Percentiles rank a stretch among this genome's conserved stretches.
Conservation (phyloP, 176 grass and related monocot genomes). For the Panicum miliaceum region DNA sequence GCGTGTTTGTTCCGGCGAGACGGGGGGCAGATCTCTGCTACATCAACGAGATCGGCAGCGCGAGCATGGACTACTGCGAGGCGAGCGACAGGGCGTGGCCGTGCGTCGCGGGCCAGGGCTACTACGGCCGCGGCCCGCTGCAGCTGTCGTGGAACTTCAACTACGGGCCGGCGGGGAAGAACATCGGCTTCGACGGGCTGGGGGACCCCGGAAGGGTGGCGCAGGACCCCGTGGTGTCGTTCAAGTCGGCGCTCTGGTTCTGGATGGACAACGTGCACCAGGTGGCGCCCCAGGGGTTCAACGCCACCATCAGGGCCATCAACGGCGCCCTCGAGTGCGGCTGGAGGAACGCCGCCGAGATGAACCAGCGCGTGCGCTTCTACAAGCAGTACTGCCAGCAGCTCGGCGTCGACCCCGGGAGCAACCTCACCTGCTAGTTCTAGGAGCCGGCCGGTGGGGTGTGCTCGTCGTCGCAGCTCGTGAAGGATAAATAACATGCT, state of each 20-base stretch:
- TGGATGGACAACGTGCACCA: slow-evolving; percentile 74
- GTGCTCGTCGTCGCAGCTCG: neutral
- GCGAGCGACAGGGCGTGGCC: neutral
- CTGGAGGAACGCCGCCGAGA: slow-evolving; percentile 30
- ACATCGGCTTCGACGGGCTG: slow-evolving; percentile 45
- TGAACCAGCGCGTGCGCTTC: slow-evolving; percentile 40
- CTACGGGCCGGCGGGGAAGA: slow-evolving; percentile 77
- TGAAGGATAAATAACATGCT: neutral
- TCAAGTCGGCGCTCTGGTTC: slow-evolving; percentile 78
- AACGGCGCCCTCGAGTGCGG: slow-evolving; percentile 60
- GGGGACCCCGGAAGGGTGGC: slow-evolving; percentile 57
- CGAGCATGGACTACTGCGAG: slow-evolving; percentile 5
- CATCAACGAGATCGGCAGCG: slow-evolving; percentile 63
- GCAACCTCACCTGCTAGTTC: slow-evolving; percentile 67
- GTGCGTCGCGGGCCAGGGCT: slow-evolving; percentile 25
- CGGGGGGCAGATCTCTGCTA: slow-evolving; percentile 55
- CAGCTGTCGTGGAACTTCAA: slow-evolving; percentile 82
- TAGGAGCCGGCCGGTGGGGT: neutral
- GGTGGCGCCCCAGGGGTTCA: slow-evolving; percentile 54
- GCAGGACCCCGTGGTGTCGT: slow-evolving; percentile 55
- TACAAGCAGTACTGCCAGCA: slow-evolving; percentile 63
- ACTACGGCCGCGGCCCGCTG: slow-evolving; percentile 72
- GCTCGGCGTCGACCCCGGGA: slow-evolving; percentile 58
- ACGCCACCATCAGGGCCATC: slow-evolving; percentile 60
- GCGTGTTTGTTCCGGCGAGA: neutral